A percentile compares a stretch with the other conserved stretches of the same genome.
Evolutionary conservation across 2,329 filamentous ascomycete species (phyloP).

Genomic region (Aspergillus hortae): DNA sequence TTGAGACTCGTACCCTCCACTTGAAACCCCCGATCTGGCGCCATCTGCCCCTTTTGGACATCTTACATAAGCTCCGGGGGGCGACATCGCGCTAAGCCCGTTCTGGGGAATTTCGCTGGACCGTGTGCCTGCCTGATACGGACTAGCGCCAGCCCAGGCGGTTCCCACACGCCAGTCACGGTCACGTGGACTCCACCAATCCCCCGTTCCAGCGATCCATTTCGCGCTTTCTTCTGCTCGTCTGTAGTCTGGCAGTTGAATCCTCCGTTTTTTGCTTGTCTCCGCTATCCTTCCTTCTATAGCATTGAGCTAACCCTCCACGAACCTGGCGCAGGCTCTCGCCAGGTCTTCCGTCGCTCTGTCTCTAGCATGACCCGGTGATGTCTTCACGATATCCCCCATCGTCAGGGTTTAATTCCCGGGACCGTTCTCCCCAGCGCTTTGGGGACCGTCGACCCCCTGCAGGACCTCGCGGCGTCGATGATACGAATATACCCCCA

Average conservation of each 20-base stretch:
- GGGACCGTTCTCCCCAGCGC: constrained; percentile 67
- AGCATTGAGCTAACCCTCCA: constrained; percentile 27
- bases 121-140: constrained; percentile 7
- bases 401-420: constrained; percentile 60
- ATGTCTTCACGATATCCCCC: constrained; percentile 60
- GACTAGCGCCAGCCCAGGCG: constrained; percentile 12
- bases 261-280: not conserved
- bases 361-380: constrained; percentile 37
- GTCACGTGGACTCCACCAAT: constrained; percentile 24
- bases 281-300: not conserved
- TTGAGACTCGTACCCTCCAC: not conserved
- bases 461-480: constrained; percentile 47
- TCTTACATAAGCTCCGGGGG: not conserved
- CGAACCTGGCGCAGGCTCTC: constrained; percentile 35
- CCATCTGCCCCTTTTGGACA: not conserved
- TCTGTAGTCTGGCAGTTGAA: not conserved
- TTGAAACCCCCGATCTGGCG: not conserved
- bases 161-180: constrained; percentile 21
- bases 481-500: constrained; percentile 56
- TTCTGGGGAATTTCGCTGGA: constrained; percentile 3
- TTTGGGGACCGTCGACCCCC: constrained; percentile 68
- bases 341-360: constrained; percentile 16
- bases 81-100: not conserved
- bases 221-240: constrained; percentile 1
- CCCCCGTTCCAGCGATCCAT: constrained; percentile 1